A percentile compares a stretch with the other conserved stretches of the same genome.
These are phyloP conservation scores for Trichoderma citrinoviride DNA, from an alignment of 2,329 filamentous ascomycete species.

Conservation along the genomic window DNA sequence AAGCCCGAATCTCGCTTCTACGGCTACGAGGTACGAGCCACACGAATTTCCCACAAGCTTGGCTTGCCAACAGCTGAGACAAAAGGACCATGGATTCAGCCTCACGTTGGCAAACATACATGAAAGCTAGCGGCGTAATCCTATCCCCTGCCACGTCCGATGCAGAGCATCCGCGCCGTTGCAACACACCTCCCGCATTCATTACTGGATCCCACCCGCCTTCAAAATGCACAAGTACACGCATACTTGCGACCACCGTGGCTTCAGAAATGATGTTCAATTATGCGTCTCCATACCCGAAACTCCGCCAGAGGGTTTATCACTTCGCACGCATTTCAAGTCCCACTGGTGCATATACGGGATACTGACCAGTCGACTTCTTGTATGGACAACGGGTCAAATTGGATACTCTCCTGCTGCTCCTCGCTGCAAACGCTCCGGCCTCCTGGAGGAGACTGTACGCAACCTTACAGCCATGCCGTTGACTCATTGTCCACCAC, in stretches of 20 bases:
- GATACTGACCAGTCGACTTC: background rate
- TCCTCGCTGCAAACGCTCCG: background rate
- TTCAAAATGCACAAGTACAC: conserved; percentile 3
- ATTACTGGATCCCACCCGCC: conserved; percentile 1
- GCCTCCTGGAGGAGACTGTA: background rate
- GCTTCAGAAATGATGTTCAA: background rate
- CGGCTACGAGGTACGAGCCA: background rate
- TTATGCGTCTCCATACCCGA: background rate
- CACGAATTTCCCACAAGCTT: background rate
- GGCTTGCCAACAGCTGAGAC: background rate
- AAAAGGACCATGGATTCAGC: conserved; percentile 13
- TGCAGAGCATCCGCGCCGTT: conserved; percentile 18
- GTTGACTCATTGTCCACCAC: background rate
- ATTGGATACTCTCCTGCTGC: background rate
- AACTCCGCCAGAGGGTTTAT: background rate
- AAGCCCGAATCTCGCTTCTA: background rate
- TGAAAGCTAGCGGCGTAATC: conserved; percentile 4
- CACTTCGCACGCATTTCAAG: conserved; percentile 3
- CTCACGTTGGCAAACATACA: conserved; percentile 9
- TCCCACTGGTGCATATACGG: conserved; percentile 8
- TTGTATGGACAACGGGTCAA: background rate
- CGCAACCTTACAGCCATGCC: background rate
- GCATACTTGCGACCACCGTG: background rate
- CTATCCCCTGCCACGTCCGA: conserved; percentile 10
- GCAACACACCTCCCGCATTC: conserved; percentile 15